Conservation (phyloP, 192 early-diverging fungal species). For the Rhizophlyctis rosea region DNA sequence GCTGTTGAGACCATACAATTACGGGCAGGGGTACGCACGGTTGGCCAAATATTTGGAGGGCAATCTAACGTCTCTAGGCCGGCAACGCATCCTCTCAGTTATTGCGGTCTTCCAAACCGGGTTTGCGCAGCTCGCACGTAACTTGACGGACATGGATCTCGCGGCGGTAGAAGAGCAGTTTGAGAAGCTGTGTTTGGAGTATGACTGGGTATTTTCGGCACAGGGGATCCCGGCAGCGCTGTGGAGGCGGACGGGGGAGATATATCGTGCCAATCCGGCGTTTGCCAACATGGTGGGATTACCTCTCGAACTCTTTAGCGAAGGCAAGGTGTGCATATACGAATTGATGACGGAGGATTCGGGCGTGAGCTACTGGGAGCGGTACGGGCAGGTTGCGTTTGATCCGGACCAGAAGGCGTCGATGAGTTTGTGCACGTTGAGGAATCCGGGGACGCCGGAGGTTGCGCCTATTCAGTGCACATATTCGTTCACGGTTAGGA, state of each 20-base stretch:
- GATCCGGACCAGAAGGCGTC: slow-evolving; percentile 38
- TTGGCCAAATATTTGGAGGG: slow-evolving; percentile 80
- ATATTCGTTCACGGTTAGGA: slow-evolving; percentile 36
- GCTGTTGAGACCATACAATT: slow-evolving; percentile 85
- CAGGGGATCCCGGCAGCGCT: slow-evolving; percentile 87
- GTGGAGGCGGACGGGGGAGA: slow-evolving; percentile 91
- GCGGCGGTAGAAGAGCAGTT: slow-evolving; percentile 84
- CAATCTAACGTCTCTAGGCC: slow-evolving; percentile 26
- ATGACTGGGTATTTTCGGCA: slow-evolving; percentile 81
- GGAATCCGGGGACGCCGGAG: background rate
- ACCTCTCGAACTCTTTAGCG: slow-evolving; percentile 69
- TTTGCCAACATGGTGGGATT: slow-evolving; percentile 76
- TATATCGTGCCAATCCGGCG: slow-evolving; percentile 87
- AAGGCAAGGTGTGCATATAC: slow-evolving; percentile 50
- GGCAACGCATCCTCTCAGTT: slow-evolving; percentile 74
- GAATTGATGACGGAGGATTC: slow-evolving; percentile 37
- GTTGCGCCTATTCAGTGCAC: slow-evolving; percentile 14
- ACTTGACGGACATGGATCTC: slow-evolving; percentile 81
- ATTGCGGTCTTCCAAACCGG: slow-evolving; percentile 78
- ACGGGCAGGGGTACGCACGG: slow-evolving; percentile 78
- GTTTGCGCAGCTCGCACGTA: slow-evolving; percentile 75
- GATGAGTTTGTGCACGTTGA: slow-evolving; percentile 19
- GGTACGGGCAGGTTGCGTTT: slow-evolving; percentile 44
- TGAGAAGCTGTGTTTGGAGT: slow-evolving; percentile 82
- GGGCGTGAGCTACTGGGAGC: slow-evolving; percentile 41